These are phyloP conservation scores for Pseudogymnoascus sp. DNA, from an alignment of 2,329 filamentous ascomycete genomes.

Conservation along the genomic window DNA sequence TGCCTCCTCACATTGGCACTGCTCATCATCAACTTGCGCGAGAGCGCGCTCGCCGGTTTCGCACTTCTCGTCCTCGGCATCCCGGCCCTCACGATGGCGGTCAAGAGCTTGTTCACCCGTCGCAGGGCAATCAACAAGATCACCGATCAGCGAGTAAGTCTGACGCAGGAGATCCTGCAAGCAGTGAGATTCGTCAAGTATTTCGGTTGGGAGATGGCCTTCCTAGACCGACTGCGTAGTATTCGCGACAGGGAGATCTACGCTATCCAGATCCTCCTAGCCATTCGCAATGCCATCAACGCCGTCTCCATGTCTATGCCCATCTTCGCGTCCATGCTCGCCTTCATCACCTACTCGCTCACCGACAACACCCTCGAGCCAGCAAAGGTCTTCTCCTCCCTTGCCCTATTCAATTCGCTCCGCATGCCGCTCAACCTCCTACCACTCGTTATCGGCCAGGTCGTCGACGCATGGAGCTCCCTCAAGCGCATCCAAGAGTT, in stretches of 20 bases:
- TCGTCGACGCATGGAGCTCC: constrained; percentile 82
- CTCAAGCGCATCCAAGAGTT: constrained; percentile 82
- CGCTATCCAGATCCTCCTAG: constrained; percentile 74
- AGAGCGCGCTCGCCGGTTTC: constrained; percentile 84
- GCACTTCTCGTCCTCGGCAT: constrained; percentile 70
- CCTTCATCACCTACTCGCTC: constrained; percentile 73
- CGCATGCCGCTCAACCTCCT: constrained; percentile 84
- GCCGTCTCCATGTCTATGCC: constrained; percentile 56
- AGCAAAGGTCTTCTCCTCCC: constrained; percentile 80
- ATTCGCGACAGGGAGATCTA: constrained; percentile 71
- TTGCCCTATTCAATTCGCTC: constrained; percentile 87
- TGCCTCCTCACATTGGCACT: constrained; percentile 72
- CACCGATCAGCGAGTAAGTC: constrained; percentile 81
- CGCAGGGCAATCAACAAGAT: constrained; percentile 82
- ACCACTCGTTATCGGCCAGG: constrained; percentile 78
- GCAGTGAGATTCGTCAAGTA: constrained; percentile 93
- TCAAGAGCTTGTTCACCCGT: constrained; percentile 66
- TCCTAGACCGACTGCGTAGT: constrained; percentile 65
- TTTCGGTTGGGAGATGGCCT: constrained; percentile 90
- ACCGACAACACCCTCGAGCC: constrained; percentile 59
- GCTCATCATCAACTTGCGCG: constrained; percentile 77
- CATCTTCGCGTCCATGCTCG: constrained; percentile 89
- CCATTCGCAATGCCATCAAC: constrained; percentile 59
- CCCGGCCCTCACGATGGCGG: constrained; percentile 67
- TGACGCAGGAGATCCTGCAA: constrained; percentile 87